Percentiles rank a stretch among this genome's conserved stretches.
Evolutionary conservation across 2,329 filamentous ascomycete species (phyloP).

Genomic region (Curvularia lunata): DNA sequence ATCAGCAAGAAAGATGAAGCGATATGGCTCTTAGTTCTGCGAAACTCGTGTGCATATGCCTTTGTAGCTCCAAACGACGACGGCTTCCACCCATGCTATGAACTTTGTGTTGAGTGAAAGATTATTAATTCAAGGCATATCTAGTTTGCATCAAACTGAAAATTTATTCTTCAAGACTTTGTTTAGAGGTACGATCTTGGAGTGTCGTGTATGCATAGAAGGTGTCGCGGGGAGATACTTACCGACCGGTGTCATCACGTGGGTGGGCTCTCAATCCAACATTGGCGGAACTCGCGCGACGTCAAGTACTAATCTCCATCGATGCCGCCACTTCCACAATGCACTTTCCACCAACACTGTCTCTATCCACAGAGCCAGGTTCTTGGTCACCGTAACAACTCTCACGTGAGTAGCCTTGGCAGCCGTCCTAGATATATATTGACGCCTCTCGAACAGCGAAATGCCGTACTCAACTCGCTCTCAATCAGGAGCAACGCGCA

Average conservation of each 20-base stretch:
- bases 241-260: constrained; percentile 18
- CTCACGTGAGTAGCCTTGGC: background rate
- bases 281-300: constrained; percentile 12
- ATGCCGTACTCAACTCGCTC: background rate
- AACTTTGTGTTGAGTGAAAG: background rate
- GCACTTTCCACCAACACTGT: background rate
- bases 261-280: too few species aligned
- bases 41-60: background rate
- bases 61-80: background rate
- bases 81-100: background rate
- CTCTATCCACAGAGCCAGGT: background rate
- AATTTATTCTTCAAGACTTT: background rate
- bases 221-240: background rate
- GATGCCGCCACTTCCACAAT: constrained; percentile 7
- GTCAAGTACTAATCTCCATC: constrained; percentile 1
- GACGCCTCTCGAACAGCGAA: background rate
- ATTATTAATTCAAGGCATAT: background rate
- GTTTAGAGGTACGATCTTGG: too few species aligned
- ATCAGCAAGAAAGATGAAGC: background rate
- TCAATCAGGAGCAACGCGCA: constrained; percentile 20
- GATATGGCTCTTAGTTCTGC: background rate
- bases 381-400: background rate
- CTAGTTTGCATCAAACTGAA: background rate
- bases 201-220: background rate
- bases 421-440: background rate